Percentiles rank a stretch among this genome's conserved stretches.
phyloP scores from a whole-genome alignment of 2,329 filamentous ascomycete genomes.

The Incumbomyces delicatus region DNA sequence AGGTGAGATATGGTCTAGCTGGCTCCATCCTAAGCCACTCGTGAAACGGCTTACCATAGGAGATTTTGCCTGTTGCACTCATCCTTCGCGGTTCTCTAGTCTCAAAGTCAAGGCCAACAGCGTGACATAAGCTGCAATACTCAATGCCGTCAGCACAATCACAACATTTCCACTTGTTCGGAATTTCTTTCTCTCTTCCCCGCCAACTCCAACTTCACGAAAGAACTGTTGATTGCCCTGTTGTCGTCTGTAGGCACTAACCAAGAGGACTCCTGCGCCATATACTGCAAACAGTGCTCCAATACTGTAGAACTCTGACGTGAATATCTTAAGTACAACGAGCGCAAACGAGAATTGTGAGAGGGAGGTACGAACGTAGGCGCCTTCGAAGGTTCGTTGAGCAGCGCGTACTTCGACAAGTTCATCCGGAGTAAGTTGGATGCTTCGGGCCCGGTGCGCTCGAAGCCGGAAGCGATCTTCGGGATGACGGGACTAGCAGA shows the following conservation, averaged over 20 bases:
- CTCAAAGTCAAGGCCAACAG: slow-evolving; percentile 50
- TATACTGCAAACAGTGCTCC: slow-evolving; percentile 94
- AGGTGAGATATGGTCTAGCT: too few species aligned
- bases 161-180: slow-evolving; percentile 59
- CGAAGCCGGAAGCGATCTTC: slow-evolving; percentile 69
- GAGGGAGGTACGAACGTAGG: slow-evolving; percentile 88
- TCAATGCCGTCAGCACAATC: slow-evolving; percentile 51
- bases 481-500: slow-evolving; percentile 42
- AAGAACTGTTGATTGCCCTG: slow-evolving; percentile 96
- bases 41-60: too few species aligned
- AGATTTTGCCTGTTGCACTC: too few species aligned
- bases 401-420: slow-evolving; percentile 91
- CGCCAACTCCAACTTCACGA: slow-evolving; percentile 42
- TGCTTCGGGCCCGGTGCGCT: slow-evolving; percentile 71
- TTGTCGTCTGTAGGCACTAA: slow-evolving; percentile 75
- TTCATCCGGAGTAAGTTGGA: slow-evolving; percentile 71
- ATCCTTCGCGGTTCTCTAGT: slow-evolving; percentile 3
- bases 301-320: slow-evolving; percentile 88
- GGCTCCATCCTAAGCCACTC: too few species aligned
- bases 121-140: slow-evolving; percentile 51
- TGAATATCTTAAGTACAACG: slow-evolving; percentile 94
- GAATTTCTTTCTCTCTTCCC: slow-evolving; percentile 51
- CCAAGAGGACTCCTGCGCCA: slow-evolving; percentile 71
- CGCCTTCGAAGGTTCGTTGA: slow-evolving; percentile 93
- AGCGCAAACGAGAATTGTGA: slow-evolving; percentile 93